These are phyloP conservation scores for Coemansia sp. DNA, from an alignment of 192 early-diverging fungal species.

Conservation along the genomic window DNA sequence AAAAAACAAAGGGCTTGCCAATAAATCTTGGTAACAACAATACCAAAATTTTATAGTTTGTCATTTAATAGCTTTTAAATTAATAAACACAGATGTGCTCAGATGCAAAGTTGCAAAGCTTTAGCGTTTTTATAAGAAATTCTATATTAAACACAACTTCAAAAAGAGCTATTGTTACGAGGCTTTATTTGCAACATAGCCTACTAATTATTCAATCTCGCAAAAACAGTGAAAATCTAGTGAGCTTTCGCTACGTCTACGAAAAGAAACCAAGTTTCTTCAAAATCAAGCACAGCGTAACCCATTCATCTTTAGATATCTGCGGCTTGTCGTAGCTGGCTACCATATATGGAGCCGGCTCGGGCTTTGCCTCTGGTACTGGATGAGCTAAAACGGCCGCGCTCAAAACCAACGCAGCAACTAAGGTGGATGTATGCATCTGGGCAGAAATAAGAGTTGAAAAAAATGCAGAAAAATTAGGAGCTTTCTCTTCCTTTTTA, in stretches of 20 bases:
- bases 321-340: slow-evolving; percentile 3
- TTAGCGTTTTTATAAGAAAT: too few relatives aligned
- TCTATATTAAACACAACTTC: too few relatives aligned
- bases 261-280: slow-evolving; percentile 7
- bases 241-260: not conserved
- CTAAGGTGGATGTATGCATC: not conserved
- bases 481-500: too few relatives aligned
- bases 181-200: too few relatives aligned
- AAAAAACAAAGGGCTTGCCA: not conserved
- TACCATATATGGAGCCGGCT: slow-evolving; percentile 9
- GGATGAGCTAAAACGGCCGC: not conserved
- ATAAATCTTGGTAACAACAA: too few relatives aligned
- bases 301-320: slow-evolving; percentile 1
- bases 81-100: too few relatives aligned
- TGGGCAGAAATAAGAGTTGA: not conserved
- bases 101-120: too few relatives aligned
- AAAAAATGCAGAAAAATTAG: not conserved
- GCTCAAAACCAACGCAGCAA: slow-evolving; percentile 4
- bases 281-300: not conserved
- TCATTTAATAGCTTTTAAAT: too few relatives aligned
- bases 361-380: slow-evolving; percentile 8
- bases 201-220: too few relatives aligned
- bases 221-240: too few relatives aligned
- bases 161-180: too few relatives aligned
- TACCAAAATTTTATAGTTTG: too few relatives aligned